Percentiles rank a stretch among this genome's conserved stretches.
Evolutionary conservation across 495 filamentous ascomycete genomes (phyloP).

Genomic region (Articulospora tetracladia): DNA sequence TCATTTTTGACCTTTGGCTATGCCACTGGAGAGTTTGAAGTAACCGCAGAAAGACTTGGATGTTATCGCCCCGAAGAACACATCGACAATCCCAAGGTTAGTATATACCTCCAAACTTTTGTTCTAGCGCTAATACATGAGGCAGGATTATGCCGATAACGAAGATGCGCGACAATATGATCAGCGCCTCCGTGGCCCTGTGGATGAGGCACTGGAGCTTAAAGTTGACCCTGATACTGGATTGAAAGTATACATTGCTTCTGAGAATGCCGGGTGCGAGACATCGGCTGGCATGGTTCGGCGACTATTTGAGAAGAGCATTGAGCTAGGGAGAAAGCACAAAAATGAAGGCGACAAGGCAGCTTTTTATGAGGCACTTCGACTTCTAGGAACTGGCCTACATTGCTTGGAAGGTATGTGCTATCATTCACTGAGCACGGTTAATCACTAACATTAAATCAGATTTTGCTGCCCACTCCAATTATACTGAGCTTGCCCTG

Average conservation of each 20-base stretch:
- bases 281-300: slow-evolving; percentile 5
- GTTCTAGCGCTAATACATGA: neutral
- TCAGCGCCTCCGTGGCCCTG: slow-evolving; percentile 68
- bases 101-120: neutral
- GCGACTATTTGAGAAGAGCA: slow-evolving; percentile 59
- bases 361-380: slow-evolving; percentile 78
- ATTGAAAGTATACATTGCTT: slow-evolving; percentile 81
- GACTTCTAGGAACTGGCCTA: slow-evolving; percentile 76
- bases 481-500: slow-evolving; percentile 80
- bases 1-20: slow-evolving; percentile 91
- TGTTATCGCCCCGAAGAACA: slow-evolving; percentile 94
- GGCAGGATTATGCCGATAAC: slow-evolving; percentile 37
- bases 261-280: neutral
- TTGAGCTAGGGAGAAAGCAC: slow-evolving; percentile 70
- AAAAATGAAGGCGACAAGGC: slow-evolving; percentile 52
- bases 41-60: slow-evolving; percentile 84
- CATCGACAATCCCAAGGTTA: slow-evolving; percentile 42
- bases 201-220: slow-evolving; percentile 77
- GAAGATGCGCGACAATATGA: slow-evolving; percentile 77
- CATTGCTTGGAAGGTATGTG: slow-evolving; percentile 74
- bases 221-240: slow-evolving; percentile 72
- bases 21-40: slow-evolving; percentile 92
- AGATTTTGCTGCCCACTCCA: slow-evolving; percentile 88
- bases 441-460: slow-evolving; percentile 40
- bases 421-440: slow-evolving; percentile 47